Percentiles rank a stretch among this genome's conserved stretches.
Evolutionary conservation across 2,329 filamentous ascomycete species (phyloP).

Genomic region (Fusarium sp.): DNA sequence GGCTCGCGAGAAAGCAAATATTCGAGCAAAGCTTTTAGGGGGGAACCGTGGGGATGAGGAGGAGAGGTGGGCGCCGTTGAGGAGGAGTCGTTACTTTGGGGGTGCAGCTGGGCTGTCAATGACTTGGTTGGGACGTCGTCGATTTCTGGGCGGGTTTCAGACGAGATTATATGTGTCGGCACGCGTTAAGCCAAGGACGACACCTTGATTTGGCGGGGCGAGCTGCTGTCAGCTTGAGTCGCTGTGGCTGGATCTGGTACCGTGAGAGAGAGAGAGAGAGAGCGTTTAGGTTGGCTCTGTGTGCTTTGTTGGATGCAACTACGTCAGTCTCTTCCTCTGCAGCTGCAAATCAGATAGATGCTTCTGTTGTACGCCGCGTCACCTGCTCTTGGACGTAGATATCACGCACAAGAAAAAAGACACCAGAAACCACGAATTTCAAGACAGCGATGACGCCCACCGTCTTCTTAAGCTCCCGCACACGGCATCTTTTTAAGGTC

Average conservation of each 20-base stretch:
- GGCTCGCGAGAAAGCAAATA: conserved; percentile 28
- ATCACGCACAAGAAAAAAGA: conserved; percentile 19
- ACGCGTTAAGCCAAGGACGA: conserved; percentile 5
- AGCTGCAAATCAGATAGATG: no score
- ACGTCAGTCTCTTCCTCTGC: conserved; percentile 25
- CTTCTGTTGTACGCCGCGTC: neutral
- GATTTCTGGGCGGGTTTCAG: conserved; percentile 24
- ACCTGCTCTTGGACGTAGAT: neutral
- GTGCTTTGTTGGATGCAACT: conserved; percentile 20
- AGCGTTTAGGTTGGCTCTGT: neutral
- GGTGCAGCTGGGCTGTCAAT: conserved; percentile 19
- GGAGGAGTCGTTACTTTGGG: conserved; percentile 2
- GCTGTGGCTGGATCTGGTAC: conserved; percentile 8
- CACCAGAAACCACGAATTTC: neutral
- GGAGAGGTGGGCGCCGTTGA: conserved; percentile 5
- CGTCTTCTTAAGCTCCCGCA: conserved; percentile 4
- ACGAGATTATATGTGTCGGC: conserved; percentile 18
- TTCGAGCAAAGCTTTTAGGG: conserved; percentile 14
- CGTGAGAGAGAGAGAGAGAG: no score
- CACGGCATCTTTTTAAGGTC: conserved; percentile 27
- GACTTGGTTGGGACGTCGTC: conserved; percentile 26
- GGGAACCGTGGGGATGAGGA: conserved; percentile 1
- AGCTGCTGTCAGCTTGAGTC: conserved; percentile 37
- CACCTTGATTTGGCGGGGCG: conserved; percentile 42
- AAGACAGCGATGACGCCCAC: conserved; percentile 3